These are phyloP conservation scores for Fraxinus nigra DNA, from an alignment of 305 asterid species.

Conservation along the genomic window DNA sequence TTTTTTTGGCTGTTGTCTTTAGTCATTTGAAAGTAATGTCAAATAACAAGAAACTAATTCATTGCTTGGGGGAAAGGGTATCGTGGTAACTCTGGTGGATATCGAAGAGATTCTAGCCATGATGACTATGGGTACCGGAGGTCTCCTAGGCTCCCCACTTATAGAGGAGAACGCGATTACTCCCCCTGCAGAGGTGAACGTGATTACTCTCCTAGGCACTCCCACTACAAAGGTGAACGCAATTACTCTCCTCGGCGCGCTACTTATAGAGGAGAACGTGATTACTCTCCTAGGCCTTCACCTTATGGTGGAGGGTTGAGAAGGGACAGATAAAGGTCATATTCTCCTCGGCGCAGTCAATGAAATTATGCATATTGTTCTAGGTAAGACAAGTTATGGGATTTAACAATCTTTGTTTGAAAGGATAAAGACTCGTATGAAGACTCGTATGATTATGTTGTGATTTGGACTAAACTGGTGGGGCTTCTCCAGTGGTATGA, in stretches of 20 bases:
- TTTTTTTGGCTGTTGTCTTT: background rate
- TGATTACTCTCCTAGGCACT: conserved; percentile 35
- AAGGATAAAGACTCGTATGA: background rate
- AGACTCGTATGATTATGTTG: background rate
- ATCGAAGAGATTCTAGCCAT: conserved; percentile 59
- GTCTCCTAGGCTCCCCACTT: conserved; percentile 52
- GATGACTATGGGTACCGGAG: conserved; percentile 69
- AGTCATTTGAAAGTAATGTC: background rate
- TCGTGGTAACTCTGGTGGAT: conserved; percentile 24
- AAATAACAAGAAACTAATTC: background rate
- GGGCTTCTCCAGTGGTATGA: background rate
- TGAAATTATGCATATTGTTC: conserved; percentile 36
- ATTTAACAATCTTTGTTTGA: background rate
- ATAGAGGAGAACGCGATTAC: conserved; percentile 34
- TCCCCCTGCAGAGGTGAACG: conserved; percentile 19
- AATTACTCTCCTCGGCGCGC: conserved; percentile 33
- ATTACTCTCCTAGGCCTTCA: conserved; percentile 37
- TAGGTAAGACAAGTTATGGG: conserved; percentile 30
- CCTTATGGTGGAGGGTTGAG: conserved; percentile 78
- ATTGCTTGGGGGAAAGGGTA: conserved; percentile 41
- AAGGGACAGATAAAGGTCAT: conserved; percentile 76
- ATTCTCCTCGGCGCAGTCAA: conserved; percentile 58
- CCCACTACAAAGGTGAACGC: conserved; percentile 35
- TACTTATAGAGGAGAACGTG: conserved; percentile 11
- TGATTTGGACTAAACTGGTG: background rate